These are phyloP conservation scores for Naganishia sp. DNA, from an alignment of 1,284 basidiomycete species.

Conservation along the genomic window DNA sequence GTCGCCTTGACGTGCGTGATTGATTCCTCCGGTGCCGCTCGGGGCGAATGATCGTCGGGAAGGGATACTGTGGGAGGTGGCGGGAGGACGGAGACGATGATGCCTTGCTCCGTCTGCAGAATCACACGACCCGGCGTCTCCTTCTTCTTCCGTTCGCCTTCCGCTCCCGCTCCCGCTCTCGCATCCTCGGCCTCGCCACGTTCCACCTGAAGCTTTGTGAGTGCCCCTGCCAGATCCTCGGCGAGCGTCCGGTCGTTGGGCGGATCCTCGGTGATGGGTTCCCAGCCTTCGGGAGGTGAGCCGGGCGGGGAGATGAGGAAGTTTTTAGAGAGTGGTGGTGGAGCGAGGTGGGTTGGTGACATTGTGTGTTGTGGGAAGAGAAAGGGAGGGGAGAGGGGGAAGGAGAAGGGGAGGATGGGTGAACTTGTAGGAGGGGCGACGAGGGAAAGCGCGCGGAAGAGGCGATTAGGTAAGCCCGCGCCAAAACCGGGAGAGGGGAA, in stretches of 20 bases:
- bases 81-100: slow-evolving; percentile 34
- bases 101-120: slow-evolving; percentile 36
- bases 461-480: slow-evolving; percentile 22
- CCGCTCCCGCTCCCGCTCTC: slow-evolving; percentile 18
- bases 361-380: slow-evolving; percentile 10
- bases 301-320: slow-evolving; percentile 97
- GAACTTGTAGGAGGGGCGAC: slow-evolving; percentile 56
- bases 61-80: slow-evolving; percentile 18
- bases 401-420: slow-evolving; percentile 74
- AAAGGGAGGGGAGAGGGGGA: slow-evolving; percentile 27
- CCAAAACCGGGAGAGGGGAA: no score
- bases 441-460: neutral
- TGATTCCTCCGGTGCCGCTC: neutral
- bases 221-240: slow-evolving; percentile 79
- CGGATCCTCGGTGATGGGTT: slow-evolving; percentile 84
- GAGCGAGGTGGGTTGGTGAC: slow-evolving; percentile 61
- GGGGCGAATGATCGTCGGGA: neutral
- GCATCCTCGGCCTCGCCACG: neutral
- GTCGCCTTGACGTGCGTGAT: slow-evolving; percentile 35
- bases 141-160: neutral
- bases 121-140: slow-evolving; percentile 20
- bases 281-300: slow-evolving; percentile 97
- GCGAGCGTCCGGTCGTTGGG: slow-evolving; percentile 86
- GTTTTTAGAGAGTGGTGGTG: slow-evolving; percentile 82
- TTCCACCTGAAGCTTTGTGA: slow-evolving; percentile 56